Evolutionary conservation across 371 early-diverging fungal species (phyloP).

Genomic region (Apophysomyces elegans): DNA sequence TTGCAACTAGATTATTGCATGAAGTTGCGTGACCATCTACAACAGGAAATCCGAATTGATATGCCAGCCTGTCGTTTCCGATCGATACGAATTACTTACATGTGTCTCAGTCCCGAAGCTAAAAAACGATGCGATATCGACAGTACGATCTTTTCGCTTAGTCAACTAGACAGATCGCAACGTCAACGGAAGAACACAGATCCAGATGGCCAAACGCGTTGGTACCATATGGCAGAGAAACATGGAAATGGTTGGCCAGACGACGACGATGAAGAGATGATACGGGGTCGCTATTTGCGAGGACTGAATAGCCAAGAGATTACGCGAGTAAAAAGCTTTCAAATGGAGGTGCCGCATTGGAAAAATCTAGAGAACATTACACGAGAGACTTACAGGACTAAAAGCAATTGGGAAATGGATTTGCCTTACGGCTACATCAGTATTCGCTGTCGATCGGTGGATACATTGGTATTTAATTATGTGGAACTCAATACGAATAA

Average conservation of each 20-base stretch:
- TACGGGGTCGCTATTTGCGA: neutral
- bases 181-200: too few species aligned
- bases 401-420: neutral
- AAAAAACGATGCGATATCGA: neutral
- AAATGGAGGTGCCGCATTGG: neutral
- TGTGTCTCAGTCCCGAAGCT: neutral
- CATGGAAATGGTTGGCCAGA: neutral
- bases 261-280: neutral
- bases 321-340: neutral
- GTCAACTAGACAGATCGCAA: neutral
- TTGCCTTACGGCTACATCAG: neutral
- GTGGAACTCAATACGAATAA: neutral
- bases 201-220: neutral
- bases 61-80: neutral
- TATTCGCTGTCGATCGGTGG: constrained; percentile 5
- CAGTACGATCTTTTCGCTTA: neutral
- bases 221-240: constrained; percentile 1
- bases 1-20: neutral
- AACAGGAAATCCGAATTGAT: constrained; percentile 5
- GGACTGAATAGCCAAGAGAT: neutral
- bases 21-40: neutral
- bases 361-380: neutral
- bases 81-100: neutral
- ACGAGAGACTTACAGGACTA: neutral
- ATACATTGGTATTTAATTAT: neutral